Base-by-base conservation (phyloP, 148 eudicot genomes). In the Nepenthes mirabilis region DNA sequence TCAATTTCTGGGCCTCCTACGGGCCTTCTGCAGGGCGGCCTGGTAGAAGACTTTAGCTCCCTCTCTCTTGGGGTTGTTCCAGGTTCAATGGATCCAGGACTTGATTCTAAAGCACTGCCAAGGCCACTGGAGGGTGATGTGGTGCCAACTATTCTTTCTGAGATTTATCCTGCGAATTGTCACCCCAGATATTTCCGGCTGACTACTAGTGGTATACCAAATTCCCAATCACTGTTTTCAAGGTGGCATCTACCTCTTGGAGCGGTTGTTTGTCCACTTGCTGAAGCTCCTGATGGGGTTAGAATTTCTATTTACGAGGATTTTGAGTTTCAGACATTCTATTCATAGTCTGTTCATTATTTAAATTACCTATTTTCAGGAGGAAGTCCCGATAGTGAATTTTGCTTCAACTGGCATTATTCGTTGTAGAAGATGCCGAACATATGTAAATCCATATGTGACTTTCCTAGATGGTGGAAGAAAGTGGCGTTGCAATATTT, bases 201-300 rank as follows among this genome's bases (percentile, higher is more conserved):
- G 51, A 86, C 95, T 12, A 93, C 99, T 56, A 79, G 80, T 65
- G 88, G 78, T 37, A 79, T 93, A 61, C 99, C 99, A 14, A 84
- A 74, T 76, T 86, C 99, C 45, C 96, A 84, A 61, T 93, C 99
- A 1, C 64, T 93, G 81, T 82, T 81, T 60, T 88, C 99, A 47
- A 80, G 95, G 75, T 93, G 99, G 99, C 99, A 88, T 74, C 75
- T 93, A 68, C 96, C 99, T 62, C 84, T 93, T 72, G 99, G 99
- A 76, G 91, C 95, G 58, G 95, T 88, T 69, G 96, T 88, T 59
- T 88, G 95, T 66, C 99, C 99, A 37, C 96, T 93, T 57, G 99
- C 96, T n/a, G 91, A 83, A 86, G 71, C 97, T 80, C 88, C 90
- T 66, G 79, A 69, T 51, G 98, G 95, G 83, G 99, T 93, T 70